A percentile compares a stretch with the other conserved stretches of the same genome.
These are phyloP conservation scores for Lecanicillium sp. DNA, from an alignment of 2,329 filamentous ascomycete species.

Conservation along the genomic window DNA sequence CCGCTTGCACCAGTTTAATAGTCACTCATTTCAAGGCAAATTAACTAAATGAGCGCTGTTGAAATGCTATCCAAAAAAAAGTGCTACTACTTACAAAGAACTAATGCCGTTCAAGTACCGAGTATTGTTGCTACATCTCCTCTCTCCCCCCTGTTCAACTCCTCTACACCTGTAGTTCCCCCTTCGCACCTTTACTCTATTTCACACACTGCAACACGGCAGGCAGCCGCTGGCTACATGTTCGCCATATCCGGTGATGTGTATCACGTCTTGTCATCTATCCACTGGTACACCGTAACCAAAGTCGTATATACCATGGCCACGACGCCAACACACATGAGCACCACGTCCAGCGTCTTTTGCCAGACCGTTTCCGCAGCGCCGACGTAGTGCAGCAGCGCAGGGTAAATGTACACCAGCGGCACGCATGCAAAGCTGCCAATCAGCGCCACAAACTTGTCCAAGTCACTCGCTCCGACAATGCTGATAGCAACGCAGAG, in stretches of 20 bases:
- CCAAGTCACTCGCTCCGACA: conserved; percentile 58
- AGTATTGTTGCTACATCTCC: too few species aligned
- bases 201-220: too few species aligned
- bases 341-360: conserved; percentile 50
- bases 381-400: conserved; percentile 61
- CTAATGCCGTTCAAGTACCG: not conserved
- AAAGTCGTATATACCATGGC: conserved; percentile 66
- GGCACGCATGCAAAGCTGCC: conserved; percentile 68
- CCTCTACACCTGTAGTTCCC: too few species aligned
- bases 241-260: not conserved
- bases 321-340: conserved; percentile 54
- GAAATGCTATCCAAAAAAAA: not conserved
- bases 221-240: not conserved
- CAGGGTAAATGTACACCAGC: conserved; percentile 69
- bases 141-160: too few species aligned
- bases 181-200: too few species aligned
- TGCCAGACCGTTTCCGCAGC: conserved; percentile 47
- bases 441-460: conserved; percentile 68
- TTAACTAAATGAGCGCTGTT: not conserved
- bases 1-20: too few species aligned
- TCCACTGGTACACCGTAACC: conserved; percentile 42
- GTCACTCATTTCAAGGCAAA: too few species aligned
- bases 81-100: too few species aligned
- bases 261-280: conserved; percentile 12
- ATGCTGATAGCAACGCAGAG: conserved; percentile 54